Percentiles rank a stretch among this genome's conserved stretches.
Conservation (phyloP, 371 early-diverging fungal species). For the Syncephalastrum racemosum region DNA sequence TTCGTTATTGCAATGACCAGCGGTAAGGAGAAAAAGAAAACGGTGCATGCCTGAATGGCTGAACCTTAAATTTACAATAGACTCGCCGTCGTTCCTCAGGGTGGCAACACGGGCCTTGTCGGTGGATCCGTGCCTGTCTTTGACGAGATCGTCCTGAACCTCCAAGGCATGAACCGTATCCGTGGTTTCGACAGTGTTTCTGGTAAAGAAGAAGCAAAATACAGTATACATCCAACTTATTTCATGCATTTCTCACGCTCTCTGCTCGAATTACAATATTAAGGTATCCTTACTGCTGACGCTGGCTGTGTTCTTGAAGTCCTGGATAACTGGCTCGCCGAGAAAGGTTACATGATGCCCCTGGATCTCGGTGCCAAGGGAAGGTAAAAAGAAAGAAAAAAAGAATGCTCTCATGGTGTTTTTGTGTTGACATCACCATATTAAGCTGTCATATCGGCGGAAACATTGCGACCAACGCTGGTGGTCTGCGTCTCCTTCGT, state of each 20-base stretch:
- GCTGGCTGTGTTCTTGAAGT: slow-evolving; percentile 92
- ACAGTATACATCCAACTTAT: not conserved
- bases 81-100: slow-evolving; percentile 95
- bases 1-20: slow-evolving; percentile 86
- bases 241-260: not conserved
- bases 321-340: slow-evolving; percentile 84
- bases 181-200: slow-evolving; percentile 83
- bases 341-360: slow-evolving; percentile 90
- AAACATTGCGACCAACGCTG: slow-evolving; percentile 98
- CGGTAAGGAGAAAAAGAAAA: slow-evolving; percentile 30
- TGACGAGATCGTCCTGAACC: slow-evolving; percentile 89
- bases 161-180: slow-evolving; percentile 78
- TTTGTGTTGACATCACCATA: not conserved
- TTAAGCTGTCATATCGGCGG: slow-evolving; percentile 92
- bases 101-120: slow-evolving; percentile 94
- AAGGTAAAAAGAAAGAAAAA: slow-evolving; percentile 29
- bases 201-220: slow-evolving; percentile 40
- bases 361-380: slow-evolving; percentile 95
- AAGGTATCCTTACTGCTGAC: slow-evolving; percentile 82
- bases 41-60: not conserved
- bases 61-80: slow-evolving; percentile 19
- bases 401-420: slow-evolving; percentile 4
- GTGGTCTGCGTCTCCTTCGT: slow-evolving; percentile 89
- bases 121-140: slow-evolving; percentile 94
- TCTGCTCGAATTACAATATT: not conserved